Conservation (phyloP, 805 yeast genomes). For the Danielia oregonensis region DNA sequence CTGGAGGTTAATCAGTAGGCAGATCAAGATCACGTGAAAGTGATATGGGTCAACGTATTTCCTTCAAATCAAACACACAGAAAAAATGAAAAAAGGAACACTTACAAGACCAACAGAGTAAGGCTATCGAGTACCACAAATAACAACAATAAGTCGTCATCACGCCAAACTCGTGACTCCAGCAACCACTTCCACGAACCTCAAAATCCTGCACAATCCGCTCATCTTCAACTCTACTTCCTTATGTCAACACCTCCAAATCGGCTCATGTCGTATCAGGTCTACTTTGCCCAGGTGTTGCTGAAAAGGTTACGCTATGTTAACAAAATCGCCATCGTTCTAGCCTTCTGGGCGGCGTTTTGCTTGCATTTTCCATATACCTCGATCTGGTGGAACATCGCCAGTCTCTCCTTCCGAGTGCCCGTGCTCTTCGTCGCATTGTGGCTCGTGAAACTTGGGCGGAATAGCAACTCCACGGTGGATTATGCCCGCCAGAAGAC, state of each 20-base stretch:
- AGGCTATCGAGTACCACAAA: no score
- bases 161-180: no score
- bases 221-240: no score
- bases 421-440: conserved; percentile 32
- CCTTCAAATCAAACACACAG: no score
- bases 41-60: background rate
- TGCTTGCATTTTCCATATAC: conserved; percentile 26
- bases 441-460: conserved; percentile 21
- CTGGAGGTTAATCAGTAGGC: background rate
- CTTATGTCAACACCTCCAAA: no score
- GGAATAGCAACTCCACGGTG: conserved; percentile 26
- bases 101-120: no score
- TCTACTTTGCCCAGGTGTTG: conserved; percentile 27
- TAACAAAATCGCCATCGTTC: conserved; percentile 26
- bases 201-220: no score
- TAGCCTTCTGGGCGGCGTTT: conserved; percentile 24
- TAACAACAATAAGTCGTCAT: no score
- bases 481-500: conserved; percentile 30
- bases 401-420: conserved; percentile 21
- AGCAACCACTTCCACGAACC: no score
- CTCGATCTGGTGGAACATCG: conserved; percentile 28
- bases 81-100: no score
- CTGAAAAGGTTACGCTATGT: conserved; percentile 34
- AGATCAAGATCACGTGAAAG: background rate
- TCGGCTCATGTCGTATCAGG: conserved; percentile 17